Percentiles rank a stretch among this genome's conserved stretches.
phyloP scores from a whole-genome alignment of 257 asterid genomes.

The Catharanthus roseus region DNA sequence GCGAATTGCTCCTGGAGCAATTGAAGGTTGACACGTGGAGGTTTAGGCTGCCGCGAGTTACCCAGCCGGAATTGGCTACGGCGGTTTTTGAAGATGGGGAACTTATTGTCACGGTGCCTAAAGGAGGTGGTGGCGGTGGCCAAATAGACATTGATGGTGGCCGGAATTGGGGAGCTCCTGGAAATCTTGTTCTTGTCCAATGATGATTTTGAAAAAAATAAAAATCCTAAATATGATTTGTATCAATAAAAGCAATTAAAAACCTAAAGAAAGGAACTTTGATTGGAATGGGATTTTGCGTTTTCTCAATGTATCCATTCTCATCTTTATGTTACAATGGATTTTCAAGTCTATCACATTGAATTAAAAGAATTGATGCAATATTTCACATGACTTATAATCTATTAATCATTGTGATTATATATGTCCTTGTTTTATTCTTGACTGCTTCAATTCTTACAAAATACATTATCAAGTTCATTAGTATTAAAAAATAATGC shows the following conservation, averaged over 20 bases:
- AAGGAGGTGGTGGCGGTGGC: conserved; percentile 25
- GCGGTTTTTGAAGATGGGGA: conserved; percentile 39
- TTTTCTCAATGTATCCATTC: too few species aligned
- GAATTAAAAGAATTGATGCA: too few species aligned
- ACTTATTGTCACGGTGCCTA: conserved; percentile 58
- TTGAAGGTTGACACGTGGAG: conserved; percentile 60
- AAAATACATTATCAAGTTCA: too few species aligned
- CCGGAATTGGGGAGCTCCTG: conserved; percentile 33
- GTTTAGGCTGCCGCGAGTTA: conserved; percentile 45
- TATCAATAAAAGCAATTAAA: neutral
- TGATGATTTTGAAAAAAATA: conserved; percentile 14
- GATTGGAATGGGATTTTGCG: too few species aligned
- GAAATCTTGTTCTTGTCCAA: conserved; percentile 39
- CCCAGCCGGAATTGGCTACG: conserved; percentile 45
- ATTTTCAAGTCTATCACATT: too few species aligned
- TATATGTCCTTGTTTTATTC: too few species aligned
- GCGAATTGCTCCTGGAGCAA: conserved; percentile 39
- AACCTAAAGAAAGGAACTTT: neutral
- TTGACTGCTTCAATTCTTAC: too few species aligned
- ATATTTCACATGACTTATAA: too few species aligned
- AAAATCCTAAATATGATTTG: neutral
- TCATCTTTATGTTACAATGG: too few species aligned
- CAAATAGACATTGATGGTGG: conserved; percentile 23
- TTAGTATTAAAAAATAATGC: too few species aligned
- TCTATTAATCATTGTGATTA: too few species aligned